phyloP scores from a whole-genome alignment of 1,284 basidiomycete species.

The Porogramme epimiltina region DNA sequence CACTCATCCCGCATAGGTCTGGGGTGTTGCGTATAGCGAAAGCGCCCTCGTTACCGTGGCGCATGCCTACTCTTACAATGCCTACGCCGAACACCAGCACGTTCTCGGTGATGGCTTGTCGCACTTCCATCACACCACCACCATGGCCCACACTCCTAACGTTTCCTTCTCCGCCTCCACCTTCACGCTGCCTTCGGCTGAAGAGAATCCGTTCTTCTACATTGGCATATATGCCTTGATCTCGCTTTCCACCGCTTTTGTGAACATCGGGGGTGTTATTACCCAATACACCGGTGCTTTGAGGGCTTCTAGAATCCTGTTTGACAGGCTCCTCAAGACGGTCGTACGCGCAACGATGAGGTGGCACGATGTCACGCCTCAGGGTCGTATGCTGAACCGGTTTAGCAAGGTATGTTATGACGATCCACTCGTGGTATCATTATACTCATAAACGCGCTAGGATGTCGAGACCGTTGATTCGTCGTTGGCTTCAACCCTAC shows the following conservation, averaged over 20 bases:
- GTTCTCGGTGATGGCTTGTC: constrained; percentile 41
- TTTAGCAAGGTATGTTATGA: constrained; percentile 48
- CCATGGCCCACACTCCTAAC: constrained; percentile 22
- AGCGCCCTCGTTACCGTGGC: constrained; percentile 8
- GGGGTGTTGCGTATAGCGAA: constrained; percentile 60
- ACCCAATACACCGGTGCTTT: constrained; percentile 66
- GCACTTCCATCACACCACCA: constrained; percentile 36
- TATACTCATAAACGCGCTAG: constrained; percentile 15
- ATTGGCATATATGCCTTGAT: constrained; percentile 63
- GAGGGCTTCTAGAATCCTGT: constrained; percentile 60
- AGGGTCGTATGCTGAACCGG: constrained; percentile 64
- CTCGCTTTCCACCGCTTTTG: constrained; percentile 47
- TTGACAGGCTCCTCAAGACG: constrained; percentile 52
- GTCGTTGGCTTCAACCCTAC: constrained; percentile 68
- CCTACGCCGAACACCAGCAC: constrained; percentile 35
- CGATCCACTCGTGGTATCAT: neutral
- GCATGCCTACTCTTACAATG: constrained; percentile 29
- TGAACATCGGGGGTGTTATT: constrained; percentile 45
- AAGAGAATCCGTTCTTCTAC: constrained; percentile 63
- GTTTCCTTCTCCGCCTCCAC: constrained; percentile 35
- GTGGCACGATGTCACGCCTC: constrained; percentile 53
- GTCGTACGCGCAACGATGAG: constrained; percentile 68
- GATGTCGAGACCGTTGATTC: constrained; percentile 82
- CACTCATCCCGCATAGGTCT: constrained; percentile 39
- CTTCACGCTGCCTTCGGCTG: constrained; percentile 45